Evolutionary conservation across 2,329 filamentous ascomycete genomes (phyloP).

Genomic region (Fusarium liriodendri): DNA sequence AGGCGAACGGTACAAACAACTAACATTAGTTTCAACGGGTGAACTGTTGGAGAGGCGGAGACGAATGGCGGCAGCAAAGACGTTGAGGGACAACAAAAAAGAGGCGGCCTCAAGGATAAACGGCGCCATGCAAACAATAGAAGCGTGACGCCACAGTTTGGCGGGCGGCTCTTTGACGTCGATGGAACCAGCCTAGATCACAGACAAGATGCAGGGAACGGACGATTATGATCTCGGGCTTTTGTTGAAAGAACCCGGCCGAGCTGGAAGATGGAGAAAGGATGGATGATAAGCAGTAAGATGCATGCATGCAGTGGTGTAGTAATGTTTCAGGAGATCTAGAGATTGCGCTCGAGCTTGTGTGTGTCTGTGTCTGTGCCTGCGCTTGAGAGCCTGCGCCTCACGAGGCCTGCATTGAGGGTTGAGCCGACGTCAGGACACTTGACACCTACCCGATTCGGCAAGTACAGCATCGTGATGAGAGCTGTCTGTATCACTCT

Average conservation of each 20-base stretch:
- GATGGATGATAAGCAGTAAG: slow-evolving; percentile 4
- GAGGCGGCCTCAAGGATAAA: slow-evolving; percentile 23
- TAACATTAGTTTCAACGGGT: not conserved
- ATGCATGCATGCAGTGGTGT: slow-evolving; percentile 3
- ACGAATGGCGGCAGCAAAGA: not conserved
- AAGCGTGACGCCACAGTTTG: slow-evolving; percentile 31
- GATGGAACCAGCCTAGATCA: slow-evolving; percentile 8
- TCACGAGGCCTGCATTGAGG: not conserved
- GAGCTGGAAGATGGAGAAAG: slow-evolving; percentile 24
- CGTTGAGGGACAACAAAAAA: slow-evolving; percentile 14
- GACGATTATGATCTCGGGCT: slow-evolving; percentile 4
- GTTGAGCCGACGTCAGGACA: not conserved
- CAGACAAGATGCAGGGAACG: slow-evolving; percentile 11
- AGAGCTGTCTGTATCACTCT: not conserved
- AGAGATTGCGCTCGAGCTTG: not conserved
- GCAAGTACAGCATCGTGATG: not conserved
- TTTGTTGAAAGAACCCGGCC: slow-evolving; percentile 25
- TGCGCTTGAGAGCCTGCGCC: not conserved
- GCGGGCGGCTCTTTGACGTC: not conserved
- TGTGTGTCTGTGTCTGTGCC: not conserved
- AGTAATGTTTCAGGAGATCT: not conserved
- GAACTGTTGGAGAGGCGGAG: not conserved
- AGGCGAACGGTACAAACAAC: slow-evolving; percentile 20
- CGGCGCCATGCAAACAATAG: slow-evolving; percentile 36
- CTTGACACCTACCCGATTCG: slow-evolving; percentile 1